Conservation (phyloP, 108 stramenopile genomes). For the Craspedostauros australis region DNA sequence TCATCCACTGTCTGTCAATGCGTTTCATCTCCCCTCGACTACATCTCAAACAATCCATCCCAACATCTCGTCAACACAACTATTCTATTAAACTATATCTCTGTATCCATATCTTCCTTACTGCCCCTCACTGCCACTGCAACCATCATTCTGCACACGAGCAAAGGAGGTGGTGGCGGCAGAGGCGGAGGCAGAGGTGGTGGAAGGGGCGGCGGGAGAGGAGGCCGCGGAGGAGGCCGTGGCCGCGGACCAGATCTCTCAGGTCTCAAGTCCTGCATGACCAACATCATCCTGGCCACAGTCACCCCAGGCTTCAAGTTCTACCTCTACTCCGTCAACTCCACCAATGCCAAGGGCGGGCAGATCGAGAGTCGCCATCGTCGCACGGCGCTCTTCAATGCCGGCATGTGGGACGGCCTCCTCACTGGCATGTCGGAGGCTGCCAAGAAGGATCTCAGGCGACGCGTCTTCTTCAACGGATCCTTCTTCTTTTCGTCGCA, state of each 20-base stretch:
- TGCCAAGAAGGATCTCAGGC: conserved; percentile 17
- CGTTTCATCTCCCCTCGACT: neutral
- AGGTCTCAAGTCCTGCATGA: conserved; percentile 12
- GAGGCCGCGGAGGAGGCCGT: neutral
- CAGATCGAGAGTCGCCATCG: conserved; percentile 36
- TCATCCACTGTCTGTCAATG: neutral
- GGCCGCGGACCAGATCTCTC: conserved; percentile 30
- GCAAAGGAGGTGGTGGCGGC: conserved; percentile 10
- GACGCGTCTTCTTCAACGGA: conserved; percentile 37
- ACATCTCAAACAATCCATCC: neutral
- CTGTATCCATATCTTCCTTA: too few species aligned
- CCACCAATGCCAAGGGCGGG: conserved; percentile 15
- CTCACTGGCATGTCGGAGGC: conserved; percentile 27
- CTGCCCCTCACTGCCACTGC: too few species aligned
- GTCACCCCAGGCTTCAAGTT: conserved; percentile 38
- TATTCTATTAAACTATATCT: too few species aligned
- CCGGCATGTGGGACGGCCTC: conserved; percentile 35
- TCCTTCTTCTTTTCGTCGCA: conserved; percentile 37
- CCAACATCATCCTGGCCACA: conserved; percentile 30
- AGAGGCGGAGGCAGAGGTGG: conserved; percentile 10
- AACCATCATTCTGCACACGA: too few species aligned
- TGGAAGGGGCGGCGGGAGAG: conserved; percentile 17
- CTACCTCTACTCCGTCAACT: conserved; percentile 36
- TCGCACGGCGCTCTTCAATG: conserved; percentile 33
- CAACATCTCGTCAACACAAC: too few species aligned